phyloP scores from a whole-genome alignment of 495 filamentous ascomycete species.

The Penicillium taxi region DNA sequence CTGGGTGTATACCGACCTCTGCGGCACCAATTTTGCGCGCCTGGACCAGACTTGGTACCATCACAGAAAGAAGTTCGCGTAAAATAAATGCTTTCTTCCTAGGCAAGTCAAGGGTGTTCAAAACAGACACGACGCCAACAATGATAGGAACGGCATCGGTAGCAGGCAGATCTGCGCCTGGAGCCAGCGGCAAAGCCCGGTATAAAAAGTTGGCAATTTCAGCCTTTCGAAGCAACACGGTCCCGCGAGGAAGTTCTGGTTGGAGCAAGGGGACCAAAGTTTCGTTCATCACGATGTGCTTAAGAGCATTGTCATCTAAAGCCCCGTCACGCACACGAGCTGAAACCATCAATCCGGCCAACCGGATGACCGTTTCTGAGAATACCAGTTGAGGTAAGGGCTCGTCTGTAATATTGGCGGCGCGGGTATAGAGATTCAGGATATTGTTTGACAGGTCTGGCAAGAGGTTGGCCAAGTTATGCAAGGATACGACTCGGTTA shows the following conservation, averaged over 20 bases:
- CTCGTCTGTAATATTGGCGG: slow-evolving; percentile 67
- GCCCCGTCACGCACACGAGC: slow-evolving; percentile 61
- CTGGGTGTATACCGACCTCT: slow-evolving; percentile 90
- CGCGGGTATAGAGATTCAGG: slow-evolving; percentile 69
- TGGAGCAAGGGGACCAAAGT: slow-evolving; percentile 30
- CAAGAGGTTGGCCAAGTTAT: slow-evolving; percentile 54
- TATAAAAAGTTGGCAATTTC: slow-evolving; percentile 66
- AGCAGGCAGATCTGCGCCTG: slow-evolving; percentile 51
- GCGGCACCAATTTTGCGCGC: slow-evolving; percentile 88
- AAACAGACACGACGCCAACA: slow-evolving; percentile 75
- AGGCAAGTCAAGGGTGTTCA: slow-evolving; percentile 65
- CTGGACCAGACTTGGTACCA: slow-evolving; percentile 78
- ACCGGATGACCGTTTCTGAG: slow-evolving; percentile 74
- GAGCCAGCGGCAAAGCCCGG: slow-evolving; percentile 58
- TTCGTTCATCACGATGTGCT: slow-evolving; percentile 57
- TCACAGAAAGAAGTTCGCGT: slow-evolving; percentile 70
- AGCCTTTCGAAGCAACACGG: slow-evolving; percentile 40
- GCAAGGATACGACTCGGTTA: slow-evolving; percentile 48
- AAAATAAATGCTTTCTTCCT: slow-evolving; percentile 84
- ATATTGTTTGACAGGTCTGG: slow-evolving; percentile 77
- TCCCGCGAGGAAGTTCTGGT: slow-evolving; percentile 37
- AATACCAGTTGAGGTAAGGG: slow-evolving; percentile 71
- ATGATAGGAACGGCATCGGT: slow-evolving; percentile 70
- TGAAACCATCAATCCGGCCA: slow-evolving; percentile 63
- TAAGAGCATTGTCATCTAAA: slow-evolving; percentile 58